Evolutionary conservation across 108 stramenopile species (phyloP).

Genomic region (Cyclotella sp.): DNA sequence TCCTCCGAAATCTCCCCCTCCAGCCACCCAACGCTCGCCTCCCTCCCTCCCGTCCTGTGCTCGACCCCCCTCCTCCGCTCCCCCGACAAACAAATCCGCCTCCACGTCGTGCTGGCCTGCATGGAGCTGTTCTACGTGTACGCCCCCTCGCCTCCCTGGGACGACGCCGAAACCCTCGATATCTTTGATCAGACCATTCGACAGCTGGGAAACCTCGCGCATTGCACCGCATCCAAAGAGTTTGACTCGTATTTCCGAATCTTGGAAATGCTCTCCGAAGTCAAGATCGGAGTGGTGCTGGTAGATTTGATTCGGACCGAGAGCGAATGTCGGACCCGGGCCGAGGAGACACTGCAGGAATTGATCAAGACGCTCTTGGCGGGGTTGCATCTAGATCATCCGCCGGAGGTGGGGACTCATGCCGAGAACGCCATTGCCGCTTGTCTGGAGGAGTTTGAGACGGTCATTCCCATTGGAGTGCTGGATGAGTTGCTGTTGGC

Average conservation of each 20-base stretch:
- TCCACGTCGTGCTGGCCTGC: slow-evolving; percentile 66
- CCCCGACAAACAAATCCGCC: slow-evolving; percentile 75
- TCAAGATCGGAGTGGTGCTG: slow-evolving; percentile 82
- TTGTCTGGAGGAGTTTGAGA: slow-evolving; percentile 82
- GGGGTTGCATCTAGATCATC: slow-evolving; percentile 70
- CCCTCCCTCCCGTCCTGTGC: slow-evolving; percentile 56
- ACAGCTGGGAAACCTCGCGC: slow-evolving; percentile 76
- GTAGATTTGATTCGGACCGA: slow-evolving; percentile 68
- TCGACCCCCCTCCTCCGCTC: slow-evolving; percentile 50
- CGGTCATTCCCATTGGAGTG: slow-evolving; percentile 63
- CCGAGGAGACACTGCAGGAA: slow-evolving; percentile 67
- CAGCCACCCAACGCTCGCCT: slow-evolving; percentile 64
- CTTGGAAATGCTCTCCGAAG: slow-evolving; percentile 73
- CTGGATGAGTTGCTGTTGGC: slow-evolving; percentile 76
- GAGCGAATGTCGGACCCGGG: slow-evolving; percentile 36
- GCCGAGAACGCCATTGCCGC: slow-evolving; percentile 61
- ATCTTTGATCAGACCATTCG: slow-evolving; percentile 78
- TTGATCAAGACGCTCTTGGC: slow-evolving; percentile 66
- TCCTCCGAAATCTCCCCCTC: slow-evolving; percentile 5
- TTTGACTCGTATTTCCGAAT: slow-evolving; percentile 67
- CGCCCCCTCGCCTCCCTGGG: slow-evolving; percentile 86
- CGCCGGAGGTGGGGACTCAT: slow-evolving; percentile 63
- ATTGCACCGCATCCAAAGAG: slow-evolving; percentile 34
- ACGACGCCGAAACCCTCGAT: slow-evolving; percentile 60
- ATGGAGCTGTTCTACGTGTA: slow-evolving; percentile 84